A percentile compares a stretch with the other conserved stretches of the same genome.
phyloP scores from a whole-genome alignment of 148 eudicot genomes.

The Rhododendron simsii region DNA sequence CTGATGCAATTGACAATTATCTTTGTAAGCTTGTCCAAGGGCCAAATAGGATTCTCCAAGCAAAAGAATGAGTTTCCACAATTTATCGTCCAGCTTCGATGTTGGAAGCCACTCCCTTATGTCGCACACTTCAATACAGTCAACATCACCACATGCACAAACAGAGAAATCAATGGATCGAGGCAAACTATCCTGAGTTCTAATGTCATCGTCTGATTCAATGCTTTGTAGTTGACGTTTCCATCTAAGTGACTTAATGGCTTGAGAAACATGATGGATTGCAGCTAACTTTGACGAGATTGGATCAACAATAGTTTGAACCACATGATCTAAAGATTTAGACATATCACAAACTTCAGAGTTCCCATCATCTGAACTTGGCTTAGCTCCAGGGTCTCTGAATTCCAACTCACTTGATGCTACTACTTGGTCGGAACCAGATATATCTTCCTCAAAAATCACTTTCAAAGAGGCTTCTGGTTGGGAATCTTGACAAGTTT shows the following conservation, averaged over 20 bases:
- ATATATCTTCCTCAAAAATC: constrained; percentile 18
- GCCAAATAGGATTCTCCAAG: constrained; percentile 96
- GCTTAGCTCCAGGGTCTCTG: constrained; percentile 16
- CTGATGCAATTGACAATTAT: constrained; percentile 64
- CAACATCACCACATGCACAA: constrained; percentile 96
- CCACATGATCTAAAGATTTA: constrained; percentile 30
- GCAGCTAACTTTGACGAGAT: constrained; percentile 82
- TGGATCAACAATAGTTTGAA: constrained; percentile 54
- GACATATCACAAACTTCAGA: constrained; percentile 22
- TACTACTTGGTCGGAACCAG: constrained; percentile 28
- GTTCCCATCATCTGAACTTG: constrained; percentile 22
- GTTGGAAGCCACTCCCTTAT: constrained; percentile 93
- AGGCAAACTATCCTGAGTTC: constrained; percentile 17
- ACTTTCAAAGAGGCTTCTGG: constrained; percentile 30
- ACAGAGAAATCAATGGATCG: constrained; percentile 43
- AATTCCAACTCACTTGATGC: constrained; percentile 28
- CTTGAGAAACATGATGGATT: constrained; percentile 95
- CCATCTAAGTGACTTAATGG: constrained; percentile 93
- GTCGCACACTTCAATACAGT: constrained; percentile 93
- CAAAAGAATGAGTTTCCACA: constrained; percentile 93
- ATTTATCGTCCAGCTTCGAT: constrained; percentile 70
- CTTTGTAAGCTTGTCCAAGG: constrained; percentile 80
- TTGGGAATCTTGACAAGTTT: constrained; percentile 21
- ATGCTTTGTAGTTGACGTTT: constrained; percentile 60
- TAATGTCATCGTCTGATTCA: constrained; percentile 25